Evolutionary conservation across 768 basidiomycete genomes (phyloP).

Genomic region (Tephrocybe sp.): DNA sequence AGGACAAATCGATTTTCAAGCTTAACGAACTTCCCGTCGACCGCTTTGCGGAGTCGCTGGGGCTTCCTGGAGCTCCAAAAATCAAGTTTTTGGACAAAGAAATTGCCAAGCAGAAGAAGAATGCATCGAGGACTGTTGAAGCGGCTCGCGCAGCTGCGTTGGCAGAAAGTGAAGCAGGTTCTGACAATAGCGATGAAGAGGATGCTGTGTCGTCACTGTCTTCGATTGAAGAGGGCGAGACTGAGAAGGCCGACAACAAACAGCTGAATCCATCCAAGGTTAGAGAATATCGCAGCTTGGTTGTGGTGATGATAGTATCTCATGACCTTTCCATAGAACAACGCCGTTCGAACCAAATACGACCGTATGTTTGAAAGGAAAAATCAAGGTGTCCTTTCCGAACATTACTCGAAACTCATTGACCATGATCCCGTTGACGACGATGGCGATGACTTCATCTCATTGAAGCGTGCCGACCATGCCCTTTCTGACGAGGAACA

Average conservation of each 20-base stretch:
- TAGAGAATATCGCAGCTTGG: neutral
- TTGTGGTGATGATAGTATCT: neutral
- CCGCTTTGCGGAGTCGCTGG: constrained; percentile 84
- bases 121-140: constrained; percentile 48
- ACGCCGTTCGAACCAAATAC: constrained; percentile 82
- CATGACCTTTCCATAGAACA: constrained; percentile 17
- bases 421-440: constrained; percentile 52
- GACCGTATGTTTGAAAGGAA: constrained; percentile 98
- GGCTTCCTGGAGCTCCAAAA: constrained; percentile 92
- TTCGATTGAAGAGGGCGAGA: constrained; percentile 20
- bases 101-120: constrained; percentile 74
- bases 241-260: constrained; percentile 14
- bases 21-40: constrained; percentile 78
- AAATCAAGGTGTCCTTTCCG: constrained; percentile 89
- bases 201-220: constrained; percentile 9
- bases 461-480: constrained; percentile 89
- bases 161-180: constrained; percentile 17
- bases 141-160: constrained; percentile 26
- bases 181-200: constrained; percentile 6
- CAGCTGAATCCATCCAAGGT: constrained; percentile 39
- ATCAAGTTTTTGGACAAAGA: constrained; percentile 81
- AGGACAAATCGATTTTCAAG: constrained; percentile 92
- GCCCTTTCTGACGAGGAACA: constrained; percentile 44
- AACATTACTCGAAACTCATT: constrained; percentile 87
- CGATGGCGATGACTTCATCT: constrained; percentile 84